phyloP scores from a whole-genome alignment of 306 rosid species.

The Pyrus pyrifolia region DNA sequence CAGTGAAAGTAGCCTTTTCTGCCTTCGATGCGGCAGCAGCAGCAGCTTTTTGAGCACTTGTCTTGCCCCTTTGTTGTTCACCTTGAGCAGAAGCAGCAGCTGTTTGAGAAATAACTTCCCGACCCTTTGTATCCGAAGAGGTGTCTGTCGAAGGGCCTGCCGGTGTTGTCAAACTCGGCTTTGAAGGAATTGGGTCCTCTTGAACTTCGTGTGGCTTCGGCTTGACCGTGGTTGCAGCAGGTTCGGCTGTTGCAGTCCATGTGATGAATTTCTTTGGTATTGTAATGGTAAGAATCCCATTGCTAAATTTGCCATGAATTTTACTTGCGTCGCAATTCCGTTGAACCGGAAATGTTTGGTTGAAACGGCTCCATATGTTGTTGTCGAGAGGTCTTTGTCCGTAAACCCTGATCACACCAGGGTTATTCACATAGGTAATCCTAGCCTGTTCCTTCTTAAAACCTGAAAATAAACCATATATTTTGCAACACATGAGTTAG shows the following conservation, averaged over 20 bases:
- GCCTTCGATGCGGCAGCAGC: not conserved
- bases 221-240: not conserved
- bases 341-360: conserved; percentile 29
- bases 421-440: conserved; percentile 1
- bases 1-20: not conserved
- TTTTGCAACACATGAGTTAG: not conserved
- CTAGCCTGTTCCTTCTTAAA: conserved; percentile 35
- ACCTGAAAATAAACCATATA: conserved; percentile 20
- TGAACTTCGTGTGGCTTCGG: not conserved
- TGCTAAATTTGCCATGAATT: conserved; percentile 30
- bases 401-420: conserved; percentile 17
- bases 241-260: conserved; percentile 11
- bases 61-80: not conserved
- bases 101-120: not conserved
- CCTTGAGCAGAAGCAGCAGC: not conserved
- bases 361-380: conserved; percentile 34
- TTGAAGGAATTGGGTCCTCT: conserved; percentile 4
- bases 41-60: not conserved
- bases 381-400: conserved; percentile 44
- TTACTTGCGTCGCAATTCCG: conserved; percentile 12
- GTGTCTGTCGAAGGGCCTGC: not conserved
- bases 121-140: not conserved
- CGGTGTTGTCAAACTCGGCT: conserved; percentile 1
- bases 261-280: conserved; percentile 25
- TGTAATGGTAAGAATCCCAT: conserved; percentile 35